These are phyloP conservation scores for Ceratobasidium papillatum DNA, from an alignment of 1,284 basidiomycete species.

Conservation along the genomic window DNA sequence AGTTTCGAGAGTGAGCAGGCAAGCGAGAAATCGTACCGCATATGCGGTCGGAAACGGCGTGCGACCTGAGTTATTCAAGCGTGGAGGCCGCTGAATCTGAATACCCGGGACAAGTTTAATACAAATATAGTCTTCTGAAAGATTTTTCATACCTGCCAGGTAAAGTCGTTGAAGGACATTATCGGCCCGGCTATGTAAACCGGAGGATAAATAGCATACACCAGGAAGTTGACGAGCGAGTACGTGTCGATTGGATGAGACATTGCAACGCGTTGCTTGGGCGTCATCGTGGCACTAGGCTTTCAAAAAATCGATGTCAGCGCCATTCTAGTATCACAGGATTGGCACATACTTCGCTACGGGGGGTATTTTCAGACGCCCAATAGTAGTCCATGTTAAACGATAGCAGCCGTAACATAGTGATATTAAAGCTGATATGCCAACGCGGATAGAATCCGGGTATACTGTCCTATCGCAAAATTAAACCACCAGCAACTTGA, in stretches of 20 bases:
- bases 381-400: constrained; percentile 94
- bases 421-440: constrained; percentile 96
- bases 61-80: constrained; percentile 52
- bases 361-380: constrained; percentile 61
- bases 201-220: constrained; percentile 89
- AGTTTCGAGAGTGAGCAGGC: constrained; percentile 87
- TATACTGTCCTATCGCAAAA: constrained; percentile 67
- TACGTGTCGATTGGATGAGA: constrained; percentile 63
- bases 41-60: constrained; percentile 59
- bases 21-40: constrained; percentile 73
- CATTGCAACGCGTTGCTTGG: constrained; percentile 66
- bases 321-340: not conserved
- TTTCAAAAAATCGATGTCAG: constrained; percentile 47
- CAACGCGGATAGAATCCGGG: constrained; percentile 83
- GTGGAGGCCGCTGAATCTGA: constrained; percentile 65
- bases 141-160: constrained; percentile 74
- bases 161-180: constrained; percentile 94
- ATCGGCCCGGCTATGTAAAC: constrained; percentile 97
- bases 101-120: constrained; percentile 6
- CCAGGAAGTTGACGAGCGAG: constrained; percentile 65
- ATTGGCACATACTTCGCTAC: constrained; percentile 55
- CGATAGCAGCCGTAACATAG: constrained; percentile 92
- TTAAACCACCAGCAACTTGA: not conserved
- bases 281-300: constrained; percentile 53
- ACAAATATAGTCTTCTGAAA: not conserved